Base-by-base conservation (phyloP, 2,329 filamentous ascomycete species). In the Alternaria alternata region DNA sequence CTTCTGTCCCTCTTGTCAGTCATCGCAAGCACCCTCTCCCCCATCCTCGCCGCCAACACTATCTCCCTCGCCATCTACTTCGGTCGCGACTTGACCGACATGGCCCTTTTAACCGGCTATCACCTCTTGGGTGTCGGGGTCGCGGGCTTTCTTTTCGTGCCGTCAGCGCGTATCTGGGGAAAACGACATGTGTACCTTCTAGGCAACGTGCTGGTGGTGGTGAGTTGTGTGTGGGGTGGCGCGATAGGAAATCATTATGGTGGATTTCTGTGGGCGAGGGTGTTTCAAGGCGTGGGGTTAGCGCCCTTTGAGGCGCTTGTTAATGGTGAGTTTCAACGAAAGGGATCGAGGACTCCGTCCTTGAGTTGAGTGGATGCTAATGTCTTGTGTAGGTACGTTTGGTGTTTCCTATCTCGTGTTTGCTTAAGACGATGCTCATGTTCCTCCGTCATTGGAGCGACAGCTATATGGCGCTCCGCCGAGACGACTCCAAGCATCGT, bases 221-320 rank as follows among this genome's bases (percentile, higher is more conserved):
- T 86, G 43, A 91, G 90, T 58, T 91, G 89, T 66, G 87, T 86
- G 7, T 97, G 94, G 94, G 93, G 87, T 28, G 92, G 92, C 30
- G 87, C 85, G 0, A 88, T 87, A 36, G 85, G 86, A 11, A 84
- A 82, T 39, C 88, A 88, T 75, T 95, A 96, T 76, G 82, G 80
- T 16, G 92, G 88, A 71, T 82, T 97, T 61, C 75, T 95, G 5
- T 92, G 88, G 80, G 90, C 94, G 12, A 85, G 94, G 12, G 86
- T 96, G 52, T 87, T 96, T 57, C 94, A 97, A 78, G 94, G 94
- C 20, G 85, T 97, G 43, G 93, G 91, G 0, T 85, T 93, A 18
- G 93, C 93, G 8, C 94, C 94, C 0, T 97, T 95, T 67, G 94
- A 98, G 79, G 91, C 92, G 1, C 82, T 97, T 24, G 90, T 97